These are phyloP conservation scores for Neonectria ditissima DNA, from an alignment of 2,329 filamentous ascomycete genomes.

Conservation along the genomic window DNA sequence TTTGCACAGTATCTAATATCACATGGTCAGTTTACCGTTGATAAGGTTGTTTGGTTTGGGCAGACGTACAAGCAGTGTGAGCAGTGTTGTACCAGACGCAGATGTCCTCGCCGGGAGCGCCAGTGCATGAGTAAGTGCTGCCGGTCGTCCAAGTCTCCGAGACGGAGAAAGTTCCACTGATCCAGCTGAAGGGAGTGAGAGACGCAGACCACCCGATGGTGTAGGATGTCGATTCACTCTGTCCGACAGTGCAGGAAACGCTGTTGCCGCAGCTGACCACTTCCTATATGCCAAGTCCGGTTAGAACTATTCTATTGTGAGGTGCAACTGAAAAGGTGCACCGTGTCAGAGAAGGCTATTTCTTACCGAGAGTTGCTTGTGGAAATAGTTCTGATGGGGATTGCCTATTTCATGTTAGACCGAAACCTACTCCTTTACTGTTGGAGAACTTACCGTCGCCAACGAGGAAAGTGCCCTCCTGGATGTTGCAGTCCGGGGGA, in stretches of 20 bases:
- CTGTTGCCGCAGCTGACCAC: slow-evolving; percentile 1
- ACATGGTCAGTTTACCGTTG: not conserved
- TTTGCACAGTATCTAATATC: slow-evolving; percentile 1
- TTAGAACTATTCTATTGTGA: no score
- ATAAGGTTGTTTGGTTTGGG: not conserved
- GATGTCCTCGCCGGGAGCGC: slow-evolving; percentile 1
- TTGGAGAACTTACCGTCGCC: not conserved
- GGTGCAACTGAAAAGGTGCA: not conserved
- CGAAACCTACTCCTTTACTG: not conserved
- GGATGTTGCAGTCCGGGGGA: not conserved
- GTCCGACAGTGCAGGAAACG: slow-evolving; percentile 7
- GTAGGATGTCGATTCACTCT: not conserved
- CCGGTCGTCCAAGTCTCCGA: slow-evolving; percentile 7
- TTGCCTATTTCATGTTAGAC: slow-evolving; percentile 3
- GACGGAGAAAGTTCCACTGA: slow-evolving; percentile 16
- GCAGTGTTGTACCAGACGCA: slow-evolving; percentile 26
- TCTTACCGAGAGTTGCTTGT: slow-evolving; percentile 19
- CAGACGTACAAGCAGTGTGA: slow-evolving; percentile 19
- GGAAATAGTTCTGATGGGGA: slow-evolving; percentile 16
- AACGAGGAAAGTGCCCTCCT: not conserved
- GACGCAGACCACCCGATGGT: slow-evolving; percentile 5
- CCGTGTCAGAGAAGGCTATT: not conserved
- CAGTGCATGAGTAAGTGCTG: slow-evolving; percentile 14
- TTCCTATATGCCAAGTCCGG: not conserved
- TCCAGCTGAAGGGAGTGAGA: not conserved